Conservation (phyloP, 257 asterid species). For the Penstemon eatonii region DNA sequence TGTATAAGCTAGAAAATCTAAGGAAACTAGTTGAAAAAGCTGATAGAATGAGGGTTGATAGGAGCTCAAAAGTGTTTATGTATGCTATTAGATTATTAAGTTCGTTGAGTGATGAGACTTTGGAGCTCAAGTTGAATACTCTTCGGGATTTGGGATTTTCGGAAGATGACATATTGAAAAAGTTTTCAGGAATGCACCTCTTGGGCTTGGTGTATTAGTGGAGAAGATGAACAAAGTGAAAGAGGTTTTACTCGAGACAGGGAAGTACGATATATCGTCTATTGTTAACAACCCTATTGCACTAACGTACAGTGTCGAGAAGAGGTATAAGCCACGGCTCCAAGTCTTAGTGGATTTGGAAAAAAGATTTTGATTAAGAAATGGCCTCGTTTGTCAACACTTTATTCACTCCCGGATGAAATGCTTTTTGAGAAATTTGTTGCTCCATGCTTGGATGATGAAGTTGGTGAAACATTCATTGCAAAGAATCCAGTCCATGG, state of each 20-base stretch:
- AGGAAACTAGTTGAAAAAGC: conserved; percentile 24
- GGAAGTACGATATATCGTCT: not conserved
- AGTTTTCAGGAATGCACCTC: not conserved
- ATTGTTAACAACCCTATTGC: not conserved
- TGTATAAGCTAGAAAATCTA: conserved; percentile 25
- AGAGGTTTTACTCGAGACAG: not conserved
- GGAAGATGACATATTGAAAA: not conserved
- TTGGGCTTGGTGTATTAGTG: too few species aligned
- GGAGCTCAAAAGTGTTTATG: conserved; percentile 14
- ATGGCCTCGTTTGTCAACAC: not conserved
- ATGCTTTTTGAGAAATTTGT: too few species aligned
- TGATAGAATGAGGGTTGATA: conserved; percentile 16
- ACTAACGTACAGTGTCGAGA: not conserved
- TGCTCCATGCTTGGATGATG: not conserved
- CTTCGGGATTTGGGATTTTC: not conserved
- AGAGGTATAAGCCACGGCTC: not conserved
- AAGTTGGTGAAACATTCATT: not conserved
- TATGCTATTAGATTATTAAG: not conserved
- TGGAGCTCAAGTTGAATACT: not conserved
- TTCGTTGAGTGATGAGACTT: not conserved
- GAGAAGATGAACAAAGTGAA: too few species aligned
- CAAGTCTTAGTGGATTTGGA: not conserved
- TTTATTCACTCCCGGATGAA: not conserved
- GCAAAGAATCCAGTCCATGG: not conserved
- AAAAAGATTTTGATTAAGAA: too few species aligned